A percentile compares a stretch with the other conserved stretches of the same genome.
These are phyloP conservation scores for Crucibulum laeve DNA, from an alignment of 768 basidiomycete species.

Conservation along the genomic window DNA sequence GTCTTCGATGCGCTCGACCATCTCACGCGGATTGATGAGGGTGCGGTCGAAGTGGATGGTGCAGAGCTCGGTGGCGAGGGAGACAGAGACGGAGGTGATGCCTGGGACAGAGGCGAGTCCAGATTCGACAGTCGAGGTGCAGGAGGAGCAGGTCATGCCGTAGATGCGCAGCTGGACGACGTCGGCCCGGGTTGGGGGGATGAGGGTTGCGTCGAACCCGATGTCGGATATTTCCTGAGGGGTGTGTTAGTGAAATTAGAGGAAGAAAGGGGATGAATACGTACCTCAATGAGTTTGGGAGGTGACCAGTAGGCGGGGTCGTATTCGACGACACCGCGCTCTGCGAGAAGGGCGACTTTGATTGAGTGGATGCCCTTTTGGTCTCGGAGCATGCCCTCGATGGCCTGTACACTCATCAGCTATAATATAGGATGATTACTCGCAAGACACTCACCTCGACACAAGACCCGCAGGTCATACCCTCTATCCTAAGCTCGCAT, in stretches of 20 bases:
- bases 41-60: conserved; percentile 72
- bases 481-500: conserved; percentile 80
- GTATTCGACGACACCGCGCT: conserved; percentile 88
- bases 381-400: conserved; percentile 76
- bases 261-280: conserved; percentile 17
- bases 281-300: conserved; percentile 72
- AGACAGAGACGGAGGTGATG: conserved; percentile 65
- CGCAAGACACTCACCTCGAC: conserved; percentile 67
- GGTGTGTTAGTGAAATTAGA: neutral
- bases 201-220: conserved; percentile 83
- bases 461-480: conserved; percentile 89
- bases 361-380: conserved; percentile 89
- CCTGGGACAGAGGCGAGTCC: conserved; percentile 70
- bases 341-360: conserved; percentile 96
- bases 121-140: conserved; percentile 71
- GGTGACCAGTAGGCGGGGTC: conserved; percentile 78
- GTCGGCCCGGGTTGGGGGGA: conserved; percentile 64
- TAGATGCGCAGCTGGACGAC: conserved; percentile 74
- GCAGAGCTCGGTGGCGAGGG: conserved; percentile 72
- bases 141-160: conserved; percentile 89
- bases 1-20: conserved; percentile 84
- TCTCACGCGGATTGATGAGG: conserved; percentile 74
- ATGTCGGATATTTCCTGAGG: conserved; percentile 86
- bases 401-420: conserved; percentile 43
- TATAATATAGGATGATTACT: neutral